Conservation (phyloP, 169 alveolate species). For the Neospora caninum region DNA sequence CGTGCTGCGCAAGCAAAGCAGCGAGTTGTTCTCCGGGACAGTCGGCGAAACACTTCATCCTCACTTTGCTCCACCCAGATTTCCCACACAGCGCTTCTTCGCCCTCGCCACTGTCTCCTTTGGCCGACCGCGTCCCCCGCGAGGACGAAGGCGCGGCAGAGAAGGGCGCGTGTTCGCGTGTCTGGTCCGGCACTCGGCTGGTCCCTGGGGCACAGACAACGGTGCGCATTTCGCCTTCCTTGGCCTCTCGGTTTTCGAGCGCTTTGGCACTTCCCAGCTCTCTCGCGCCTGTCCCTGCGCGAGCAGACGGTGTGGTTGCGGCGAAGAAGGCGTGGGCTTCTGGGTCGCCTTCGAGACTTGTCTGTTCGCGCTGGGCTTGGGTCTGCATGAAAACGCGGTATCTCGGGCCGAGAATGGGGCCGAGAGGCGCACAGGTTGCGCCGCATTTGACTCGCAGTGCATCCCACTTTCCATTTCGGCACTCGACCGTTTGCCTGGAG, state of each 20-base stretch:
- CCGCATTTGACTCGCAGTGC: conserved; percentile 72
- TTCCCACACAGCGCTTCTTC: conserved; percentile 23
- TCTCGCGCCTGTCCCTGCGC: neutral
- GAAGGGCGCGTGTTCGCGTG: too few species aligned
- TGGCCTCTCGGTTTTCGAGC: conserved; percentile 47
- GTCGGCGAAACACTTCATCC: conserved; percentile 33
- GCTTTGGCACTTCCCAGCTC: neutral
- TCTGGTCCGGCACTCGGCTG: neutral
- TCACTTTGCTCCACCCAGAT: conserved; percentile 7
- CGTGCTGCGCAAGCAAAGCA: conserved; percentile 11
- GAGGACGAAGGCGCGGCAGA: too few species aligned
- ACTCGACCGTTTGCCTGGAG: conserved; percentile 64
- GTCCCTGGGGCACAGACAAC: conserved; percentile 36
- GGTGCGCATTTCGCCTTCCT: conserved; percentile 52
- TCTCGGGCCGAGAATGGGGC: conserved; percentile 38
- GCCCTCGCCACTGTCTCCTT: neutral
- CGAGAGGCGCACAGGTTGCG: conserved; percentile 72
- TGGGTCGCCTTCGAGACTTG: neutral
- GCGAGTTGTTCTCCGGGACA: conserved; percentile 16
- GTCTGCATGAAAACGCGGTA: neutral
- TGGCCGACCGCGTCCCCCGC: neutral
- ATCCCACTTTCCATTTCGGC: conserved; percentile 73
- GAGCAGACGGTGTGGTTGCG: neutral
- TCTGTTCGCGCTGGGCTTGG: neutral
- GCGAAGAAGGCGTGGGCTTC: too few species aligned